Percentiles rank a stretch among this genome's conserved stretches.
Evolutionary conservation across 2,329 filamentous ascomycete genomes (phyloP).

Genomic region (Ceratocystis cubensis): DNA sequence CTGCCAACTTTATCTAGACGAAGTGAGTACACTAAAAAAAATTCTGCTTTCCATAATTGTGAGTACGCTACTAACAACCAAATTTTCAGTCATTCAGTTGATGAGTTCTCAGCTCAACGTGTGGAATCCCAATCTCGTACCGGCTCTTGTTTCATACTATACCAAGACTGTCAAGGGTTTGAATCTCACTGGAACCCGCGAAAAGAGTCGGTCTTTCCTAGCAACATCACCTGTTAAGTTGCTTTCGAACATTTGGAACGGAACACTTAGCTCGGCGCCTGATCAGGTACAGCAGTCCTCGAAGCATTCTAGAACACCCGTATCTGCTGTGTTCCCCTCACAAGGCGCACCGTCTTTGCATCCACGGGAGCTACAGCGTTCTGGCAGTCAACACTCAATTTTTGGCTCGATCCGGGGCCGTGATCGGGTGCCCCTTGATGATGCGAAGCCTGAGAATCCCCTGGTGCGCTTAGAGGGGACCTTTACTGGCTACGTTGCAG

Average conservation of each 20-base stretch:
- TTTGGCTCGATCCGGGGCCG: constrained; percentile 42
- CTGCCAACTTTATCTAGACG: constrained; percentile 61
- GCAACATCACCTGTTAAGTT: constrained; percentile 83
- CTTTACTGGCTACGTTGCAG: constrained; percentile 69
- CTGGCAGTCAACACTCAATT: constrained; percentile 41
- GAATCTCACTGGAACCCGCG: constrained; percentile 47
- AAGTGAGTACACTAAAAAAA: constrained; percentile 37
- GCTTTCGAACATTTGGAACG: constrained; percentile 67
- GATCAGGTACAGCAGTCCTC: constrained; percentile 27
- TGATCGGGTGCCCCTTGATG: constrained; percentile 34
- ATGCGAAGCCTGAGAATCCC: constrained; percentile 48
- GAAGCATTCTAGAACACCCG: constrained; percentile 33
- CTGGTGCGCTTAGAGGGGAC: constrained; percentile 69
- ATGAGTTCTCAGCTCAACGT: constrained; percentile 58
- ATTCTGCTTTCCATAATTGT: neutral
- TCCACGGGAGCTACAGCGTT: constrained; percentile 29
- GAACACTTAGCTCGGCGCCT: constrained; percentile 30
- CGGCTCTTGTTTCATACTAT: constrained; percentile 63
- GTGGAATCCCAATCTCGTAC: constrained; percentile 50
- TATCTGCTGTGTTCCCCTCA: constrained; percentile 29
- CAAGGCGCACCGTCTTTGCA: constrained; percentile 27
- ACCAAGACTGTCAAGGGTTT: constrained; percentile 63
- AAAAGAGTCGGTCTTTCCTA: constrained; percentile 56
- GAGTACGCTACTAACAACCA: neutral
- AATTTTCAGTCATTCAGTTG: constrained; percentile 51